Percentiles rank a stretch among this genome's conserved stretches.
Evolutionary conservation across 768 basidiomycete genomes (phyloP).

Genomic region (Grammothele lineata): DNA sequence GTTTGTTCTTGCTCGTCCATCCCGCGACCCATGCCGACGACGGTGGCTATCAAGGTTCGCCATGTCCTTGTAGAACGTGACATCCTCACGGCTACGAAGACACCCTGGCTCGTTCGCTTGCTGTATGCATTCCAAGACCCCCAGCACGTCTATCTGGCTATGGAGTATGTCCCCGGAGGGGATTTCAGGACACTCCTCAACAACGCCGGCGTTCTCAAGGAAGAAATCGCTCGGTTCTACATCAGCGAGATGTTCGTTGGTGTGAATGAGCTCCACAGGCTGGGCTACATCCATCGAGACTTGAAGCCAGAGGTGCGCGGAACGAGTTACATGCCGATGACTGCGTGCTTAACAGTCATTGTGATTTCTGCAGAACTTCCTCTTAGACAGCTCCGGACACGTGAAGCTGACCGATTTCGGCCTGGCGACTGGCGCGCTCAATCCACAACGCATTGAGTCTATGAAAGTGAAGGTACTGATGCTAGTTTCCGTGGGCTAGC

Average conservation of each 20-base stretch:
- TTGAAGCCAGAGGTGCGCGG: slow-evolving; percentile 87
- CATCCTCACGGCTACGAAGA: slow-evolving; percentile 95
- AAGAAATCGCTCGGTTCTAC: slow-evolving; percentile 95
- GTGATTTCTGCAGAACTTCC: slow-evolving; percentile 92
- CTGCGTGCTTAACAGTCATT: too few species aligned
- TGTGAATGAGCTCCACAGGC: slow-evolving; percentile 91
- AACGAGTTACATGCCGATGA: not conserved
- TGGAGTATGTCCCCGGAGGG: slow-evolving; percentile 99
- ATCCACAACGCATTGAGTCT: slow-evolving; percentile 91
- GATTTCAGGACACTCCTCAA: slow-evolving; percentile 97
- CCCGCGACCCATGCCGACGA: not conserved
- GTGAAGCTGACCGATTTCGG: slow-evolving; percentile 99
- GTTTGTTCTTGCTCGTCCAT: slow-evolving; percentile 13
- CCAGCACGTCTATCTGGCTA: slow-evolving; percentile 89
- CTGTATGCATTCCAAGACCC: slow-evolving; percentile 97
- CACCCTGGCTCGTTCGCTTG: slow-evolving; percentile 92
- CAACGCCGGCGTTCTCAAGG: slow-evolving; percentile 96
- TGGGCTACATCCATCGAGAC: slow-evolving; percentile 98
- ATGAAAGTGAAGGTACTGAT: slow-evolving; percentile 78
- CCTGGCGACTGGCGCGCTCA: slow-evolving; percentile 92
- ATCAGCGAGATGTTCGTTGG: slow-evolving; percentile 97
- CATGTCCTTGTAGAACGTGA: slow-evolving; percentile 98
- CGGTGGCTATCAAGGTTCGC: slow-evolving; percentile 56
- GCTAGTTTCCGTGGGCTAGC: not conserved
- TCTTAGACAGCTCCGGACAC: slow-evolving; percentile 92